Base-by-base conservation (phyloP, 371 early-diverging fungal genomes). In the Apophysomyces elegans region DNA sequence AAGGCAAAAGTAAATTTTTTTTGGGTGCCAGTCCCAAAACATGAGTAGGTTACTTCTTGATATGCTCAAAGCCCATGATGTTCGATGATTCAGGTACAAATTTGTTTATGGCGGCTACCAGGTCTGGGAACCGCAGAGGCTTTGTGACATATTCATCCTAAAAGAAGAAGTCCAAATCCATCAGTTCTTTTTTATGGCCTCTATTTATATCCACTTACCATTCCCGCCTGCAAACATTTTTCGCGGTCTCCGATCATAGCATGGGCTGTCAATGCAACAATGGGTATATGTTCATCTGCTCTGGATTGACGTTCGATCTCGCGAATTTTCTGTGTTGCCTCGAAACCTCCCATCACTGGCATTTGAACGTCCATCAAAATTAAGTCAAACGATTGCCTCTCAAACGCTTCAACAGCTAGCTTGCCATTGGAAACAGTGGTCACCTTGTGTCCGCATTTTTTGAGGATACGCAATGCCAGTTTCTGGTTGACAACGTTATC, bases 401-500 rank as follows among this genome's bases (percentile, higher is more conserved):
- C 73, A n/a, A 88, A 88, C 6, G 81, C 83, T 64, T 92, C 91
- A 1, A 92, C 88, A 0, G 92, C 94, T 69, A 86, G 59, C 72
- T 87, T 84, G 56, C 94, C 94, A 61, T 94, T 90, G 37, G 87
- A 71, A 0, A 90, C 94, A 11, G 91, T 86, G 58, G 79, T 81
- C 35, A 88, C 90, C 66, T 83, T 84, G 78, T 91, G 90, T 16
- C 89, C 88, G 67, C 87, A 87, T 79, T 89, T 89, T 67, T 91
- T 88, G 59, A 94, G 71, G 14, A 92, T 88, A 37, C 90, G 86
- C 21, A 92, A 80, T 0, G 91, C 91, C 46, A 94, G 72, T 75
- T 88, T 91, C 64, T 92, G 93, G 71, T 94, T 94, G 54, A 94
- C 91, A 60, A 88, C 79, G 61, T 94, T 93, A 66, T 93, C 94